Base-by-base conservation (phyloP, 2,329 filamentous ascomycete species). In the Hymenoscyphus scutula region DNA sequence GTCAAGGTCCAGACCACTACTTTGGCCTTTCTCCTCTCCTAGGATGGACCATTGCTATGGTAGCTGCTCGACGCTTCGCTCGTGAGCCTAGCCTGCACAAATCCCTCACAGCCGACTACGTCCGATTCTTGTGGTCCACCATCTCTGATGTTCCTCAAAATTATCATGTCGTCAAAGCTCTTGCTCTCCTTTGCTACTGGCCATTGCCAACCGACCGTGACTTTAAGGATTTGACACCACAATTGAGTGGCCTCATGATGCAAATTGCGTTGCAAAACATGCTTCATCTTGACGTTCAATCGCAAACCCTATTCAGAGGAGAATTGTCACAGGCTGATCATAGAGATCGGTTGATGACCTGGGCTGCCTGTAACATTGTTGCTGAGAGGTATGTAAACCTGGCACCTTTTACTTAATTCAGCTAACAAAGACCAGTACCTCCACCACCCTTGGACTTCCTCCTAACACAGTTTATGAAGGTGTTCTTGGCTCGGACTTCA, bases 381-480 rank as follows among this genome's bases (percentile, higher is more conserved):
- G 85, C 86, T 19, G 86, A 89, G 69, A 84, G 84, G 83, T 84
- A 77, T 67, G 77, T 19, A n/a, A 25, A 23, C 11, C 34, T 17
- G 32, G 30, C 27, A 69, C 58, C 32, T 15, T 61, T 8, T 58
- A 30, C 10, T 59, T 0, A 13, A 41, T 58, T n/a, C 55, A 53
- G 29, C 15, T 30, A 37, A 61, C 27, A 15, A 30, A 6, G 7
- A 8, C 4, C 48, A 85, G 83, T 58, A 84, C 89, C 62, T 84
- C 84, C 17, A 89, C 85, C n/a, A 84, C 85, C n/a, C 85, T 88
- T 71, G 87, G 87, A 11, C 85, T 88, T 71, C 87, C 87, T 19
- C 83, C 87, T 17, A 82, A 83, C 65, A 88, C 82, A 38, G 77
- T 81, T 59, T 88, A 82, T 73, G 86, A 83, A 70, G 87, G 79